phyloP scores from a whole-genome alignment of 2,329 filamentous ascomycete species.

The Myriosclerotinia scirpicola region DNA sequence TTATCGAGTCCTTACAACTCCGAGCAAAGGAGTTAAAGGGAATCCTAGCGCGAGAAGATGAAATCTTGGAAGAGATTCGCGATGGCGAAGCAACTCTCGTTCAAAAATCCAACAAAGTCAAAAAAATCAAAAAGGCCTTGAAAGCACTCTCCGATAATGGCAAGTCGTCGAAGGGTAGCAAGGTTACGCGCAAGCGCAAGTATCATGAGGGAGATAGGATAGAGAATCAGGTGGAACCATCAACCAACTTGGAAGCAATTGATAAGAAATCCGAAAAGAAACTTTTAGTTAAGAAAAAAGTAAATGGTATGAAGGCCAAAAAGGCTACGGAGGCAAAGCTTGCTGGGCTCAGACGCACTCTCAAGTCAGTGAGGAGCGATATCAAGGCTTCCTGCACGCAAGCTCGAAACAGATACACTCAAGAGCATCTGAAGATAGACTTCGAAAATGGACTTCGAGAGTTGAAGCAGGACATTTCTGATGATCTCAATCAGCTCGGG shows the following conservation, averaged over 20 bases:
- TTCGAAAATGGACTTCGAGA: constrained; percentile 11
- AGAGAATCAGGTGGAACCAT: background rate
- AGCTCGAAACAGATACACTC: background rate
- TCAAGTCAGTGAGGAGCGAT: background rate
- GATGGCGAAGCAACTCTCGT: background rate
- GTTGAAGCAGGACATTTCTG: background rate
- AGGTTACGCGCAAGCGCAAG: background rate
- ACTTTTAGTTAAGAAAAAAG: background rate
- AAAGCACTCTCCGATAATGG: background rate
- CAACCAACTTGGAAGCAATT: background rate
- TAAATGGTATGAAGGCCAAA: background rate
- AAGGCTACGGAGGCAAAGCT: background rate
- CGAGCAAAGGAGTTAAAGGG: background rate
- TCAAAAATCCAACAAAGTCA: background rate
- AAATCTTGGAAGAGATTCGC: background rate
- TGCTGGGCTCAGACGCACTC: background rate
- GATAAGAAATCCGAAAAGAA: background rate
- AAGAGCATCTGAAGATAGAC: background rate
- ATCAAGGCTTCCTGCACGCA: background rate
- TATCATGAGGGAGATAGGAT: background rate
- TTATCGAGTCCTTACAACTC: background rate
- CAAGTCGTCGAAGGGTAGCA: background rate
- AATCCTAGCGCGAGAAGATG: background rate
- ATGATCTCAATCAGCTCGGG: background rate
- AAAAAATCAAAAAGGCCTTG: background rate